Conservation (phyloP, 768 basidiomycete species). For the Boletus eberwhitei region DNA sequence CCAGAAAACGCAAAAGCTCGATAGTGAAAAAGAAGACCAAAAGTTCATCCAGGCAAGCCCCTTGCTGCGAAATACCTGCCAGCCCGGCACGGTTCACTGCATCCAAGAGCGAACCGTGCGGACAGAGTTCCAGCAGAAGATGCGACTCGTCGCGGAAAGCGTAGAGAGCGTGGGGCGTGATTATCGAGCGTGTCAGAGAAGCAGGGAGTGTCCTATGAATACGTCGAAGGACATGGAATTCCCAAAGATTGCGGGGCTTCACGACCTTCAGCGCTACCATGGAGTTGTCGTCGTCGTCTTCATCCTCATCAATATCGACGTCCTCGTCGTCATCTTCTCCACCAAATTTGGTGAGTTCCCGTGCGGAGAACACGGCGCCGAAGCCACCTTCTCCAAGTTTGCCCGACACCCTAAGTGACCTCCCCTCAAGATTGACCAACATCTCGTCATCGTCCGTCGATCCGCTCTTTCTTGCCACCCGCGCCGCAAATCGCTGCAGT, state of each 20-base stretch:
- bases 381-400: slow-evolving; percentile 98
- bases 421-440: slow-evolving; percentile 58
- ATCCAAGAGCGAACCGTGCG: slow-evolving; percentile 90
- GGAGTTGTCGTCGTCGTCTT: slow-evolving; percentile 51
- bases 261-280: slow-evolving; percentile 90
- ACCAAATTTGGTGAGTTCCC: slow-evolving; percentile 45
- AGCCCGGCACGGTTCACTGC: slow-evolving; percentile 81
- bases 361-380: slow-evolving; percentile 89
- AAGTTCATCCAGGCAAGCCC: slow-evolving; percentile 85
- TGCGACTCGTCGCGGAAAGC: slow-evolving; percentile 87
- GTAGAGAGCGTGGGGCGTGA: slow-evolving; percentile 76
- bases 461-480: slow-evolving; percentile 33
- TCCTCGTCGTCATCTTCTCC: slow-evolving; percentile 42
- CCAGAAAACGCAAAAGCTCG: slow-evolving; percentile 80
- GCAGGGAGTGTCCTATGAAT: slow-evolving; percentile 67
- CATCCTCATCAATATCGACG: slow-evolving; percentile 44
- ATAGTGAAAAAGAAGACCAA: slow-evolving; percentile 94
- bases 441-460: slow-evolving; percentile 40
- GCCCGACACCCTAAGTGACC: slow-evolving; percentile 65
- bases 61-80: slow-evolving; percentile 75
- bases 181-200: slow-evolving; percentile 60
- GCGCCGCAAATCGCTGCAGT: slow-evolving; percentile 70
- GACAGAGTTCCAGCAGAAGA: slow-evolving; percentile 82
- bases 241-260: slow-evolving; percentile 86
- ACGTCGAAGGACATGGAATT: slow-evolving; percentile 80